Evolutionary conservation across 805 yeast species (phyloP).

Genomic region (Candida manassasensis): DNA sequence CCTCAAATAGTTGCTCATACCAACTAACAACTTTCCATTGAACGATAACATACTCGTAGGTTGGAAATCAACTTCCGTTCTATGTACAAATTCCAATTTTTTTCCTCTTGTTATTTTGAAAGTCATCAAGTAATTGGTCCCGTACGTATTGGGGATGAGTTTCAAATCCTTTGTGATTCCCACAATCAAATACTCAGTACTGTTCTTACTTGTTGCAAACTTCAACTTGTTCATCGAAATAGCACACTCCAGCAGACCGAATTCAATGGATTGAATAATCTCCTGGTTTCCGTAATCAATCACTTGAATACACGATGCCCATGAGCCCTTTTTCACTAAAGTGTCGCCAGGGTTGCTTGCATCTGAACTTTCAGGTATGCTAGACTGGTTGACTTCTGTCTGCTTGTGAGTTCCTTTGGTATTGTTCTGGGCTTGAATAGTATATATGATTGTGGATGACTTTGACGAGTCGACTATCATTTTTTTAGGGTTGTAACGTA

Average conservation of each 20-base stretch:
- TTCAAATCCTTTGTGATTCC: conserved; percentile 34
- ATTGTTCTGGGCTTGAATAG: conserved; percentile 44
- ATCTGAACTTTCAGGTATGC: conserved; percentile 6
- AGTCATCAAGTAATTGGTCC: conserved; percentile 28
- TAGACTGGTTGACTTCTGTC: conserved; percentile 11
- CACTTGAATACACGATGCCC: conserved; percentile 56
- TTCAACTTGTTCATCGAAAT: conserved; percentile 31
- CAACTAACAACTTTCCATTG: conserved; percentile 55
- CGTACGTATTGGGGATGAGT: conserved; percentile 23
- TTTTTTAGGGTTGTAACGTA: conserved; percentile 50
- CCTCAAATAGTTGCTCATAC: conserved; percentile 47
- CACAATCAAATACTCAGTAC: conserved; percentile 38
- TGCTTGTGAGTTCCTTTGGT: conserved; percentile 25
- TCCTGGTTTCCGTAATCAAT: conserved; percentile 32
- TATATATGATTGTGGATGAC: conserved; percentile 27
- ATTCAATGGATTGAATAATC: conserved; percentile 41
- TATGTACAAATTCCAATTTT: conserved; percentile 48
- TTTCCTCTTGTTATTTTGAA: conserved; percentile 31
- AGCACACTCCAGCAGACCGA: conserved; percentile 40
- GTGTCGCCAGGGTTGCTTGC: conserved; percentile 27
- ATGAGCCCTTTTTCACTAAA: conserved; percentile 38
- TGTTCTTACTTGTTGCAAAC: conserved; percentile 21
- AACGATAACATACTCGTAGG: conserved; percentile 51
- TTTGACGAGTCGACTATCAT: conserved; percentile 22
- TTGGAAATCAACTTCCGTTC: conserved; percentile 48